Percentiles rank a stretch among this genome's conserved stretches.
These are phyloP conservation scores for Yamagishiella unicocca DNA, from an alignment of 139 green algal species.

Conservation along the genomic window DNA sequence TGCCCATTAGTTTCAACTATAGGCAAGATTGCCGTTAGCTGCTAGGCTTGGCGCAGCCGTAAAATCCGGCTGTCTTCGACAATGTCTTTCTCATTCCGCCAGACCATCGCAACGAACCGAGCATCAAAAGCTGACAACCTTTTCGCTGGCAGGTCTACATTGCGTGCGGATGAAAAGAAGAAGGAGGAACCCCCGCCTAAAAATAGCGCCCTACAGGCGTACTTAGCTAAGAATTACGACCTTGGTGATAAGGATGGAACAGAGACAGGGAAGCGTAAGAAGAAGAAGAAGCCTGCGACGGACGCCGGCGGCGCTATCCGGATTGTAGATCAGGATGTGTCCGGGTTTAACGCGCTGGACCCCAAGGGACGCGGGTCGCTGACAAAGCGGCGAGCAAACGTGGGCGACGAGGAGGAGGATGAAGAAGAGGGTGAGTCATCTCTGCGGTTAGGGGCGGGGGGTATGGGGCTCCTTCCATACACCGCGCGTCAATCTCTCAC, in stretches of 20 bases:
- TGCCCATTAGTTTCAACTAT: too few species aligned
- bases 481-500: too few species aligned
- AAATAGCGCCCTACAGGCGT: constrained; percentile 56
- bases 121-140: constrained; percentile 35
- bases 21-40: too few species aligned
- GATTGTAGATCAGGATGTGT: constrained; percentile 78
- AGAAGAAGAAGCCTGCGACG: constrained; percentile 74
- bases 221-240: constrained; percentile 63
- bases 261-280: constrained; percentile 40
- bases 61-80: too few species aligned
- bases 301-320: constrained; percentile 47
- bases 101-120: neutral
- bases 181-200: constrained; percentile 9
- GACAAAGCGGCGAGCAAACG: neutral
- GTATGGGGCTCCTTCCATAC: too few species aligned
- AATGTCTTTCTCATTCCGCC: constrained; percentile 27
- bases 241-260: constrained; percentile 19
- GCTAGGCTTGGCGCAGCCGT: too few species aligned
- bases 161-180: constrained; percentile 63
- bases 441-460: too few species aligned
- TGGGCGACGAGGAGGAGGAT: constrained; percentile 47
- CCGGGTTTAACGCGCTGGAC: neutral
- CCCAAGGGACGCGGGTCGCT: neutral
- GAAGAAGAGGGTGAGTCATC: constrained; percentile 56
- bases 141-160: constrained; percentile 60